These are phyloP conservation scores for Plantago rigida DNA, from an alignment of 305 asterid genomes.

Conservation along the genomic window DNA sequence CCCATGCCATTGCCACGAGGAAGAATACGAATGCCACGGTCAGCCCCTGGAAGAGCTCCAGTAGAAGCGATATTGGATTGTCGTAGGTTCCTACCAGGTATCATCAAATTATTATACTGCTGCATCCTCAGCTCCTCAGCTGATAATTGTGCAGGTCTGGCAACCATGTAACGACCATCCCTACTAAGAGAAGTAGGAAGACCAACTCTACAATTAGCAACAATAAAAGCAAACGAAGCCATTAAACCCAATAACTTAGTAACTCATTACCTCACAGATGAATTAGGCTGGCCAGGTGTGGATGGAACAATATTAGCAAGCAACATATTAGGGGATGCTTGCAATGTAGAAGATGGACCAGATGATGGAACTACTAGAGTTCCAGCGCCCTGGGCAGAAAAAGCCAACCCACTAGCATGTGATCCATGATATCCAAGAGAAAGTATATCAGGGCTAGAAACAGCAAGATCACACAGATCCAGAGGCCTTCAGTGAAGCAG, in stretches of 20 bases:
- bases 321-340: slow-evolving; percentile 46
- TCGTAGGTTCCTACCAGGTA: slow-evolving; percentile 39
- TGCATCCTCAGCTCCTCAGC: slow-evolving; percentile 51
- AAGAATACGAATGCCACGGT: slow-evolving; percentile 45
- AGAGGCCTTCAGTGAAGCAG: slow-evolving; percentile 46
- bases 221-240: slow-evolving; percentile 14
- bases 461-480: slow-evolving; percentile 51
- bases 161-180: slow-evolving; percentile 50
- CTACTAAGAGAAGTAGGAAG: slow-evolving; percentile 27
- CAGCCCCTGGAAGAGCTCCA: slow-evolving; percentile 46
- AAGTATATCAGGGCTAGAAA: slow-evolving; percentile 38
- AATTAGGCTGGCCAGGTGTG: slow-evolving; percentile 38
- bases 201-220: slow-evolving; percentile 5
- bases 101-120: slow-evolving; percentile 45
- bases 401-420: slow-evolving; percentile 41
- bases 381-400: slow-evolving; percentile 37
- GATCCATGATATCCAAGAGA: slow-evolving; percentile 52
- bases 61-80: slow-evolving; percentile 42
- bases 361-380: slow-evolving; percentile 40
- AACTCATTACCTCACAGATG: slow-evolving; percentile 47
- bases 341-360: slow-evolving; percentile 38
- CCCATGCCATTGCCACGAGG: slow-evolving; percentile 50
- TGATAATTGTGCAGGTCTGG: slow-evolving; percentile 46
- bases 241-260: slow-evolving; percentile 10
- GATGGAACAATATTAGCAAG: slow-evolving; percentile 45